phyloP scores from a whole-genome alignment of 192 early-diverging fungal genomes.

The Coemansia sp. region DNA sequence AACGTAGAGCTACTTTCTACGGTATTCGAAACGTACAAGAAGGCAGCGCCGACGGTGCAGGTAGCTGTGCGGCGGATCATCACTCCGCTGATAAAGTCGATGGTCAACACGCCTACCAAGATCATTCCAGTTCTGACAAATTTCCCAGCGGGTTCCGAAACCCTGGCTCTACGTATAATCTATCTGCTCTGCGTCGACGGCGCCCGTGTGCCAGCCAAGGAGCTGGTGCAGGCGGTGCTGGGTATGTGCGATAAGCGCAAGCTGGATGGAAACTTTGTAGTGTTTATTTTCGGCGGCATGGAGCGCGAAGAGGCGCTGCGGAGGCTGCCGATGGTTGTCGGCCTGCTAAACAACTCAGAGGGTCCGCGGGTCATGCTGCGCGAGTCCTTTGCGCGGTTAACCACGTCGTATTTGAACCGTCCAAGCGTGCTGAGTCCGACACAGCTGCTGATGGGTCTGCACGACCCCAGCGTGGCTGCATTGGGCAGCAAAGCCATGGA shows the following conservation, averaged over 20 bases:
- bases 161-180: constrained; percentile 27
- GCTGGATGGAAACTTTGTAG: constrained; percentile 30
- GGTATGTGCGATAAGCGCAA: constrained; percentile 27
- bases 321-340: constrained; percentile 17
- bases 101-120: constrained; percentile 16
- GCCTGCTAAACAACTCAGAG: constrained; percentile 21
- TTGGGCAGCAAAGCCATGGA: constrained; percentile 7
- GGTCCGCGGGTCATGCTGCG: constrained; percentile 12
- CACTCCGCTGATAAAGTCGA: constrained; percentile 38
- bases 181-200: constrained; percentile 20
- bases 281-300: constrained; percentile 29
- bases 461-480: constrained; percentile 10
- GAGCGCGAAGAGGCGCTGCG: constrained; percentile 12
- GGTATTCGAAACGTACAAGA: constrained; percentile 27
- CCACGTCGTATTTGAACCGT: constrained; percentile 21
- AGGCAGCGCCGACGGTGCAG: constrained; percentile 14
- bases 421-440: constrained; percentile 49
- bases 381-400: constrained; percentile 31
- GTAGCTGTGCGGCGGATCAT: constrained; percentile 21
- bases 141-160: constrained; percentile 39
- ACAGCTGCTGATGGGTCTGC: constrained; percentile 41
- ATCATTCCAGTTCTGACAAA: constrained; percentile 23
- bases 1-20: constrained; percentile 27
- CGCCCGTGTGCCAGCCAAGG: constrained; percentile 21
- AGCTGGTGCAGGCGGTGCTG: constrained; percentile 34